Evolutionary conservation across 2,329 filamentous ascomycete species (phyloP), one percentile per base, ranked within the genome.

Genomic region (Sporothrix luriei): DNA sequence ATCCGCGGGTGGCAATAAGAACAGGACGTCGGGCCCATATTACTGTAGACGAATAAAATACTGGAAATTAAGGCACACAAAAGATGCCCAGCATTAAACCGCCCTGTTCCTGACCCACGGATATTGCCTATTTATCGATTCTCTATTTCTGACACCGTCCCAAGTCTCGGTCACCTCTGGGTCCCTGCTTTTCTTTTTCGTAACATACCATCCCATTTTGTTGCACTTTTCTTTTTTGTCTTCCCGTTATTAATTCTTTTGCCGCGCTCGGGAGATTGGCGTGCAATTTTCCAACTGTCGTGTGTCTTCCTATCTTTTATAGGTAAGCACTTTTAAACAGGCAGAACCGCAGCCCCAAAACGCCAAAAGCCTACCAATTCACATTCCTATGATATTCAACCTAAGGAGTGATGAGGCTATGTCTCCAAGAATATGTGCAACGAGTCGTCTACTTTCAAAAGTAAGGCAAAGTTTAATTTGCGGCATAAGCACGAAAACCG

Each of bases 101-200:
- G 43, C 61, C 57, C 43, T 64, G 61, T 64, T 49, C 52, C 33
- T 57, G 33, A 10, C 64, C 49, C 64, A n/a, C 33, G 49, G 19
- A 61, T 64, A 64, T 64, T 64, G 40, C 43, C 61, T 49, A n/a
- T 49, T 21, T 55, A 43, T 59, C 14, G 1, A 43, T 14, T n/a
- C 38, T 54, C 16, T 59, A 61, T 51, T 33, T 51, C 40, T 59
- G 54, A 61, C 52, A 59, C 66, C 66, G 66, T 68, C 52, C 66
- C 66, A 59, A 68, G 52, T 68, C 38, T 68, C 26, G 19, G n/a
- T 59, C 26, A 14, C 52, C 51, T 49, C 64, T 43, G 51, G 49
- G 51, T 67, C 38, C 51, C 38, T 16, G 54, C 26, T 7, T 40
- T 66, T 26, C 48, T 21, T 40, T 26, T 16, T 62, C 19, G 38